phyloP scores from a whole-genome alignment of 129 eudicot species.

The Oenanthe sinensis region DNA sequence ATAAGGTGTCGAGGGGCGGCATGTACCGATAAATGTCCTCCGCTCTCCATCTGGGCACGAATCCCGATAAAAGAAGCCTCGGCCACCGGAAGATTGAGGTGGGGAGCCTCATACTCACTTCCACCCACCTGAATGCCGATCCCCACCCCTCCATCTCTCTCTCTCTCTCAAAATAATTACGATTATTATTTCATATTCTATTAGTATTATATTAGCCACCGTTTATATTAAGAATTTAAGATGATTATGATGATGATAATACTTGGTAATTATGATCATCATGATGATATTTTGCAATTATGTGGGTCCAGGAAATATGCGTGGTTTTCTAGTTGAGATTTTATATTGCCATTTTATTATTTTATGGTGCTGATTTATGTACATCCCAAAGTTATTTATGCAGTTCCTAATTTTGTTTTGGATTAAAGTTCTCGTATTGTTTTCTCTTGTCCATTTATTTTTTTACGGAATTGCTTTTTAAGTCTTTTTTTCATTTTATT shows the following conservation, averaged over 20 bases:
- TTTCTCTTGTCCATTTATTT: no score
- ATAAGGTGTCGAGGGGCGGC: constrained; percentile 18
- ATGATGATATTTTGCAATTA: not conserved
- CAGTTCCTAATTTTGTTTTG: no score
- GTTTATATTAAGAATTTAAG: not conserved
- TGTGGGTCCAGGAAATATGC: not conserved
- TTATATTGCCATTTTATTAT: no score
- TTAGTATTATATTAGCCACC: not conserved
- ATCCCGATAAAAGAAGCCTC: constrained; percentile 24
- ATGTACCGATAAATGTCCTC: constrained; percentile 14
- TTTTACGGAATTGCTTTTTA: no score
- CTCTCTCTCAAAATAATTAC: not conserved
- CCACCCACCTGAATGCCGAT: constrained; percentile 26
- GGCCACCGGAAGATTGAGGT: constrained; percentile 40
- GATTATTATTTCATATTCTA: no score
- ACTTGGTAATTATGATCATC: not conserved
- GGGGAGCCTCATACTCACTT: constrained; percentile 20
- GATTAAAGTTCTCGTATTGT: no score
- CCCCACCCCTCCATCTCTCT: constrained; percentile 9
- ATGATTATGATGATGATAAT: not conserved
- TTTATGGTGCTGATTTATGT: no score
- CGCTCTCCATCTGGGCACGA: constrained; percentile 16
- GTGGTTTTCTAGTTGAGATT: not conserved
- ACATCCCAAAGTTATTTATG: no score
- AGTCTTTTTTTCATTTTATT: no score